These are phyloP conservation scores for Massospora cicadina DNA, from an alignment of 371 early-diverging fungal species.

Conservation along the genomic window DNA sequence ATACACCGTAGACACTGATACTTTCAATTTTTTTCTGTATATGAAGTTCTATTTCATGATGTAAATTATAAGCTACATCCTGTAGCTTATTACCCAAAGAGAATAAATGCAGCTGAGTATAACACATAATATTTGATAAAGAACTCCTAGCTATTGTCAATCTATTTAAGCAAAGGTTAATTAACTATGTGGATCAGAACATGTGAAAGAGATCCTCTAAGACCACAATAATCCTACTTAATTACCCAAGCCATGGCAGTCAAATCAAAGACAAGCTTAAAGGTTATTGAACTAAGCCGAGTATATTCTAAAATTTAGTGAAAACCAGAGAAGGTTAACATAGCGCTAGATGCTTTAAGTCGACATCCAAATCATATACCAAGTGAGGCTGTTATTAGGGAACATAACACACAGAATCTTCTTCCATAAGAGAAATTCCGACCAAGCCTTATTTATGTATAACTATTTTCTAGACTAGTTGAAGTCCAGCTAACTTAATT, in stretches of 20 bases:
- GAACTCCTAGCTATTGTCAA: neutral
- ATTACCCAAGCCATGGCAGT: neutral
- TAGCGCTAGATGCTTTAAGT: no score
- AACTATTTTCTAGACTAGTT: no score
- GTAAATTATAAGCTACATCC: constrained; percentile 1
- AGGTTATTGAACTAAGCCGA: no score
- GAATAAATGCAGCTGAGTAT: constrained; percentile 12
- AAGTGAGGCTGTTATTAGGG: no score
- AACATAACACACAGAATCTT: no score
- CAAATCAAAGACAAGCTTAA: no score
- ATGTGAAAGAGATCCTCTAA: neutral
- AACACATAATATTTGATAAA: constrained; percentile 13
- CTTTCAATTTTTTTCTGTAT: constrained; percentile 19
- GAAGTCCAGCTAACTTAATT: no score
- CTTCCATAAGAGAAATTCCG: no score
- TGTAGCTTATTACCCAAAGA: constrained; percentile 15
- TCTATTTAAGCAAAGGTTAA: neutral
- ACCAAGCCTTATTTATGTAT: no score
- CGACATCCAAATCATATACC: no score
- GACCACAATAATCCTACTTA: neutral
- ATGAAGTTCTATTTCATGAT: constrained; percentile 19
- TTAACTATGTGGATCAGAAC: neutral
- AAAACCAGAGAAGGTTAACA: no score
- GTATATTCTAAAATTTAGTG: no score
- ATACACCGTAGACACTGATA: constrained; percentile 19